Conservation (phyloP, 1,284 basidiomycete species). For the Moesziomyces aphidis region DNA sequence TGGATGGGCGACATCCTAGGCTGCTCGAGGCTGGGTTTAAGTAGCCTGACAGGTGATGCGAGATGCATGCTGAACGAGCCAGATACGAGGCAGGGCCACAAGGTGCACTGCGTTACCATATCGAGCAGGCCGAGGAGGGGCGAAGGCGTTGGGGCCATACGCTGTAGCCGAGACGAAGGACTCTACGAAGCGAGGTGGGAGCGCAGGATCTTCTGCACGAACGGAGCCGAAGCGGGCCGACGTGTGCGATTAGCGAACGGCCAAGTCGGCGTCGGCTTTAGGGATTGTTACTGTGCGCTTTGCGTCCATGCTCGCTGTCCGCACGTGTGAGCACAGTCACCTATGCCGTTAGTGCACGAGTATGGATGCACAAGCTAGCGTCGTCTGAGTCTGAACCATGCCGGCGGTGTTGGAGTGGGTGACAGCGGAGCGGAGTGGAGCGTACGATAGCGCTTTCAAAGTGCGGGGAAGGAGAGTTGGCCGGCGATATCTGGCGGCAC, state of each 20-base stretch:
- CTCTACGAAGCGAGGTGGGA: background rate
- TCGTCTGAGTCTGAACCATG: no score
- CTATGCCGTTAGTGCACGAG: background rate
- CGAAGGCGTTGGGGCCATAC: background rate
- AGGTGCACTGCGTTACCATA: no score
- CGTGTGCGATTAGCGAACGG: background rate
- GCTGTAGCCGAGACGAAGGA: background rate
- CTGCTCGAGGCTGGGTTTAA: background rate
- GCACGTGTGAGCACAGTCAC: background rate
- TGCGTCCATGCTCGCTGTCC: background rate
- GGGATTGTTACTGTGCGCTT: background rate
- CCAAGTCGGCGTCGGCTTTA: background rate
- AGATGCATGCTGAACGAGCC: background rate
- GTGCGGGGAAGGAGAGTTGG: conserved; percentile 7
- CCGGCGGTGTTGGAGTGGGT: no score
- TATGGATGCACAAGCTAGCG: no score
- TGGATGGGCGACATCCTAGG: background rate
- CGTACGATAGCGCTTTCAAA: background rate
- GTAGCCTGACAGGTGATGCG: background rate
- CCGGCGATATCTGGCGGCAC: conserved; percentile 7
- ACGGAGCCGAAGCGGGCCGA: background rate
- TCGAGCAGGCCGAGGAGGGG: no score
- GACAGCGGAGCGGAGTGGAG: background rate
- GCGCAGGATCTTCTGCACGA: background rate
- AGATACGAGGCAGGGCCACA: no score